A percentile compares a stretch with the other conserved stretches of the same genome.
These are phyloP conservation scores for Schizochytrium sp. DNA, from an alignment of 108 stramenopile genomes.

Conservation along the genomic window DNA sequence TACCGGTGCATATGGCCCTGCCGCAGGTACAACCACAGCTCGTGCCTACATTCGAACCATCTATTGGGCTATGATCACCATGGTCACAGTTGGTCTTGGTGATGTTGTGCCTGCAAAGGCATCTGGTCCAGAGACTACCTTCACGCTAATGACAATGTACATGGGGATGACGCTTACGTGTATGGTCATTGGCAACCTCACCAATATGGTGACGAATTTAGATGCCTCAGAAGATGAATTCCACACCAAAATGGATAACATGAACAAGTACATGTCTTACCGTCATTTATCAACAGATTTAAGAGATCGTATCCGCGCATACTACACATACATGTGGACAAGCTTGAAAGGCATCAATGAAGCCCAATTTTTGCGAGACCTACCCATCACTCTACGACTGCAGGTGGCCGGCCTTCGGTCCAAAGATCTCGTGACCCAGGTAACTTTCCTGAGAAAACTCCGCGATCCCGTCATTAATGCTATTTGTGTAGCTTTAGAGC, in stretches of 20 bases:
- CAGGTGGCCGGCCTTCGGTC: constrained; percentile 35
- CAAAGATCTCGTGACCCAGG: constrained; percentile 28
- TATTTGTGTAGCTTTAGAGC: constrained; percentile 11
- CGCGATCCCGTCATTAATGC: constrained; percentile 12
- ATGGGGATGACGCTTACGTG: constrained; percentile 39
- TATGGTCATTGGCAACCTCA: constrained; percentile 51
- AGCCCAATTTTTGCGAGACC: neutral
- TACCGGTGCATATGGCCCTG: neutral
- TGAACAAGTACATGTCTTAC: constrained; percentile 60
- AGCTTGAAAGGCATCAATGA: constrained; percentile 58
- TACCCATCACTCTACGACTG: constrained; percentile 41
- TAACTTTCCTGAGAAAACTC: neutral
- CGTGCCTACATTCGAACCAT: constrained; percentile 6
- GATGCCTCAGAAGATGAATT: constrained; percentile 22
- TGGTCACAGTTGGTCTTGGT: constrained; percentile 45
- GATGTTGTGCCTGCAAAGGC: neutral
- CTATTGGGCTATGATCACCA: constrained; percentile 54
- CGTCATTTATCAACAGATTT: constrained; percentile 28
- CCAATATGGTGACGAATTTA: constrained; percentile 45
- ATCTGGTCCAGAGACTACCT: neutral
- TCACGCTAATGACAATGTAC: constrained; percentile 9
- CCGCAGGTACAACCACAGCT: neutral
- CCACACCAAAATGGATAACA: constrained; percentile 56
- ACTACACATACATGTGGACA: constrained; percentile 61
- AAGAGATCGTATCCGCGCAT: constrained; percentile 1